Evolutionary conservation across 257 asterid genomes (phyloP), one percentile per base, ranked within the genome.

Genomic region (Fraxinus cuspidata): DNA sequence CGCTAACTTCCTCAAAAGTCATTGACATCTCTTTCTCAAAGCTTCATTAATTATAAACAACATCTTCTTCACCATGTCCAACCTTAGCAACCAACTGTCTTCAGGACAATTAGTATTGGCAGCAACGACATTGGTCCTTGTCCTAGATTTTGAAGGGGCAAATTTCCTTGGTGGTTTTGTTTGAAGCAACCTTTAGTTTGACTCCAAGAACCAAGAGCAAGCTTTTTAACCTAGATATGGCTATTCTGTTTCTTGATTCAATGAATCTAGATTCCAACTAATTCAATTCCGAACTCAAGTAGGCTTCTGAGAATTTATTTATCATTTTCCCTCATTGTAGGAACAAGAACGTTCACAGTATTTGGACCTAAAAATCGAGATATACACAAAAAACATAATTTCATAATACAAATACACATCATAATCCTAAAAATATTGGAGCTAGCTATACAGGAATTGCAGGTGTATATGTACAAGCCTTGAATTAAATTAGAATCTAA

Each of bases 341-440:
- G 7, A 49, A 60, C 32, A 32, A 31, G 35, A 7, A 37, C 98
- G 35, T 67, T 88, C 86, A 95, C 99, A 27, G 93, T 91, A 11
- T 98, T 95, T 2, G 94, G 98, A 25, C 97, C 99, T 94, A 79
- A 49, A 83, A 37, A 31, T 49, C 75, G 70, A 60, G 79, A 69
- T 49, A 71, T 68, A 75, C 23, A 40, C n/a, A n/a, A n/a, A n/a
- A 68, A 78, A 68, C 70, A 77, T 47, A 79, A 42, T 73, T 66
- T 38, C 70, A 85, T 69, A 69, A 56, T 18, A 23, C 72, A 29
- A 70, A 70, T 12, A 40, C 12, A 74, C 47, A 56, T 38, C 40
- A 38, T 12, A 7, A 38, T 38, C 42, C 12, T 37, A 37, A 37
- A 7, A 37, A 4, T 7, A 10, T 37, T 37, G 40, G 40, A 32